A percentile compares a stretch with the other conserved stretches of the same genome.
These are phyloP conservation scores for Lactifluus hygrophoroides DNA, from an alignment of 768 basidiomycete genomes.

Conservation along the genomic window DNA sequence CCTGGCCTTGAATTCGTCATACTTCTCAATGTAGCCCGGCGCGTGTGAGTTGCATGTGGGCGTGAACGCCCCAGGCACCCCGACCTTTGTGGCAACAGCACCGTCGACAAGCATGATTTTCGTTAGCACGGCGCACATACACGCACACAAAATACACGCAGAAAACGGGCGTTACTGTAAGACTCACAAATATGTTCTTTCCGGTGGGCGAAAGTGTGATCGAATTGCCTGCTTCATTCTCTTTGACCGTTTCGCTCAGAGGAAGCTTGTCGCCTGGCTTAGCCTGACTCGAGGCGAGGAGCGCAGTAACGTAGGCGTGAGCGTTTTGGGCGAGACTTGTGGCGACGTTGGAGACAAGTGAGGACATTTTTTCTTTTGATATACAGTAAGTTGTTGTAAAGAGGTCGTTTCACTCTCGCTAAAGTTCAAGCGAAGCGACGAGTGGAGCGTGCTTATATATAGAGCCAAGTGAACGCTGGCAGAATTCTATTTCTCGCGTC, in stretches of 20 bases:
- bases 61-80: conserved; percentile 20
- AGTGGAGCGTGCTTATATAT: too few species aligned
- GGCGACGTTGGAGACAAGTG: neutral
- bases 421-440: too few species aligned
- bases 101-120: neutral
- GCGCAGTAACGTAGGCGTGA: conserved; percentile 10
- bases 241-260: conserved; percentile 11
- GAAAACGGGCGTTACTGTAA: neutral
- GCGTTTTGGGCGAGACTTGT: conserved; percentile 5
- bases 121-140: neutral
- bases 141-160: neutral
- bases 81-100: neutral
- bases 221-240: conserved; percentile 5
- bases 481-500: too few species aligned
- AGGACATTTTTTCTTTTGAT: conserved; percentile 14
- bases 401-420: too few species aligned
- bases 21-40: conserved; percentile 47
- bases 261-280: conserved; percentile 19
- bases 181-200: conserved; percentile 17
- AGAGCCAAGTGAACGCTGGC: too few species aligned
- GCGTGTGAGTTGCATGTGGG: conserved; percentile 18
- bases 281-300: conserved; percentile 8
- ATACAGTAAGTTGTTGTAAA: too few species aligned
- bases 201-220: conserved; percentile 9
- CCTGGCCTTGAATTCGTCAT: conserved; percentile 66